A percentile compares a stretch with the other conserved stretches of the same genome.
These are phyloP conservation scores for Claviceps capensis DNA, from an alignment of 2,329 filamentous ascomycete genomes.

Conservation along the genomic window DNA sequence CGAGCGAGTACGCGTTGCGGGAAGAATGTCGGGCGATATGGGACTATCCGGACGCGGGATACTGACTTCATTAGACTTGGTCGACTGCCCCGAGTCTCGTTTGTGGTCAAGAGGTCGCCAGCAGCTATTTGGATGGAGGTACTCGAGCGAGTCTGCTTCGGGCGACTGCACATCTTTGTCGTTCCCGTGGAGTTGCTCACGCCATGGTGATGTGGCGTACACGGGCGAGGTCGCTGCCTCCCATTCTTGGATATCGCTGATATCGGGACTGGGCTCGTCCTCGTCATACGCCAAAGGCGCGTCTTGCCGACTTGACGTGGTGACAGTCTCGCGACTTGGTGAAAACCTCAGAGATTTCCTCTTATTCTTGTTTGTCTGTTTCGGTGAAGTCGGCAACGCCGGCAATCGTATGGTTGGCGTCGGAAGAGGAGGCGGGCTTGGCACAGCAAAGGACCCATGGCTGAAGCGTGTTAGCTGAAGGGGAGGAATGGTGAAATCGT, in stretches of 20 bases:
- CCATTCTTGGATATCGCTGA: slow-evolving; percentile 26
- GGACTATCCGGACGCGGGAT: slow-evolving; percentile 29
- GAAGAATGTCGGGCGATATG: slow-evolving; percentile 21
- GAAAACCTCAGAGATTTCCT: not conserved
- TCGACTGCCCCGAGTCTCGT: not conserved
- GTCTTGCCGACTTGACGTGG: slow-evolving; percentile 13
- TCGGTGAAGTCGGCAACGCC: not conserved
- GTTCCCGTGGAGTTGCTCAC: not conserved
- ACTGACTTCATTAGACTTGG: slow-evolving; percentile 10
- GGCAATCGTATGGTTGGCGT: slow-evolving; percentile 4
- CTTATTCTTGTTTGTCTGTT: not conserved
- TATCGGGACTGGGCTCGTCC: slow-evolving; percentile 21
- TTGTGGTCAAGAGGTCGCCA: not conserved
- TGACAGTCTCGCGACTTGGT: slow-evolving; percentile 1
- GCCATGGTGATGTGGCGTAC: not conserved
- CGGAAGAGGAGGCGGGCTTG: slow-evolving; percentile 1
- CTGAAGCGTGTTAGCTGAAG: not conserved
- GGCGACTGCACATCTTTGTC: not conserved
- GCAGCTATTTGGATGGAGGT: slow-evolving; percentile 3
- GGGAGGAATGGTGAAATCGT: not conserved
- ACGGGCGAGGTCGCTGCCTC: slow-evolving; percentile 10
- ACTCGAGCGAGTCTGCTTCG: slow-evolving; percentile 9
- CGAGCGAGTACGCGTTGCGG: slow-evolving; percentile 20
- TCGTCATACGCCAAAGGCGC: slow-evolving; percentile 12
- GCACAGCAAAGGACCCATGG: not conserved